Conservation (phyloP, 1,284 basidiomycete genomes). For the Puccinia triticina region DNA sequence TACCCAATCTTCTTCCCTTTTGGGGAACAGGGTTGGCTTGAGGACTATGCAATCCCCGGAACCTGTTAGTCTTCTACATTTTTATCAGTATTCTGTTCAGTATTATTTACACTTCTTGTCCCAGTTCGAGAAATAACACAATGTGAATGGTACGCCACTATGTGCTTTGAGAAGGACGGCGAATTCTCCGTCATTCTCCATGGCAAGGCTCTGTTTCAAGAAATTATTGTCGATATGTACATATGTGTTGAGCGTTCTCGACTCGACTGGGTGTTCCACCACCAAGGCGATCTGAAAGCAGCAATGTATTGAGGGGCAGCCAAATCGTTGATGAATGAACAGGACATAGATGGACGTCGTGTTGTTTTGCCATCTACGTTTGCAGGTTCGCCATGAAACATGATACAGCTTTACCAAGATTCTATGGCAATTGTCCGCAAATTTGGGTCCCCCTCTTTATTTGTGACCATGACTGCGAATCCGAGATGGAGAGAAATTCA, state of each 20-base stretch:
- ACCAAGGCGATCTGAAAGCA: background rate
- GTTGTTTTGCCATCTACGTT: constrained; percentile 62
- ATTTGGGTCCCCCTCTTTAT: constrained; percentile 60
- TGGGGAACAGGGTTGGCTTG: constrained; percentile 19
- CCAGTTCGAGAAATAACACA: background rate
- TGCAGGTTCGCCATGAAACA: constrained; percentile 59
- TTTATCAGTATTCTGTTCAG: background rate
- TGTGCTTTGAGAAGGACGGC: background rate
- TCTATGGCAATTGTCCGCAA: constrained; percentile 60
- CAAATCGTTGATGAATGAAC: background rate
- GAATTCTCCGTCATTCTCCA: background rate
- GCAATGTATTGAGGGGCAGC: background rate
- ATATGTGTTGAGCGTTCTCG: constrained; percentile 53
- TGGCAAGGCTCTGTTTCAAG: constrained; percentile 61
- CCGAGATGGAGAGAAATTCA: constrained; percentile 62
- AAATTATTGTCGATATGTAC: constrained; percentile 61
- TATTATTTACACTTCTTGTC: background rate
- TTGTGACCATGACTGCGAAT: constrained; percentile 63
- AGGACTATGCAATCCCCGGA: background rate
- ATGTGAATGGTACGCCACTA: constrained; percentile 11
- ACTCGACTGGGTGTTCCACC: background rate
- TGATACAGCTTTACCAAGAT: constrained; percentile 61
- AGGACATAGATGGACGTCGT: constrained; percentile 59
- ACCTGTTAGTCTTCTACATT: background rate
- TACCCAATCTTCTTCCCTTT: constrained; percentile 18